Evolutionary conservation across 371 early-diverging fungal genomes (phyloP).

Genomic region (Mucor racemosus): DNA sequence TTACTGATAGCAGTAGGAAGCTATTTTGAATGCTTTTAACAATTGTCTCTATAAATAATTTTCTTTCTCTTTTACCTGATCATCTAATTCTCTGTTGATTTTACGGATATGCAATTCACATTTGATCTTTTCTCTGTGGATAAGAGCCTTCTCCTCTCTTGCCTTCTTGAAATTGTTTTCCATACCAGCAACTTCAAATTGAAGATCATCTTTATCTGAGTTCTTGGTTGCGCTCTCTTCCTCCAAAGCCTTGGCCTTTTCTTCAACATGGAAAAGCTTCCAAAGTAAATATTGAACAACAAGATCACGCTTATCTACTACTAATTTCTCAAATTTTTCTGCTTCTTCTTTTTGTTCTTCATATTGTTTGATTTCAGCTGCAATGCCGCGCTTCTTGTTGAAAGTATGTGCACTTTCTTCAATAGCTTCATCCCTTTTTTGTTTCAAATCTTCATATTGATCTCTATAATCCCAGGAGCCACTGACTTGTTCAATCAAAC

Average conservation of each 20-base stretch:
- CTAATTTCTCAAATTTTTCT: conserved; percentile 77
- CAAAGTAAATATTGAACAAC: conserved; percentile 77
- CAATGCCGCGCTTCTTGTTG: conserved; percentile 86
- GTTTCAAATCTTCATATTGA: conserved; percentile 88
- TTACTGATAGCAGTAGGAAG: conserved; percentile 65
- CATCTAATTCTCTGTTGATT: conserved; percentile 64
- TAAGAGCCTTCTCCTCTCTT: conserved; percentile 73
- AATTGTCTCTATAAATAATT: too few relatives aligned
- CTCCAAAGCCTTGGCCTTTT: conserved; percentile 58
- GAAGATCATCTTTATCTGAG: conserved; percentile 40
- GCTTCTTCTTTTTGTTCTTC: conserved; percentile 92
- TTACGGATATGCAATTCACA: conserved; percentile 75
- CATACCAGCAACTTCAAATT: conserved; percentile 37
- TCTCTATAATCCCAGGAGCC: conserved; percentile 89
- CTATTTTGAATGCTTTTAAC: conserved; percentile 18
- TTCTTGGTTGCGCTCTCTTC: conserved; percentile 39
- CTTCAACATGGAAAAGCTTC: conserved; percentile 88
- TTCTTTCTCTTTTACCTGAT: conserved; percentile 42
- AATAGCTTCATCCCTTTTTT: conserved; percentile 81
- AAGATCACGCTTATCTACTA: conserved; percentile 61
- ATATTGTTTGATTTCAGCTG: conserved; percentile 89
- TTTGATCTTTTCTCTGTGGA: conserved; percentile 75
- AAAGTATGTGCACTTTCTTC: conserved; percentile 89
- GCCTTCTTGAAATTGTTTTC: conserved; percentile 66
- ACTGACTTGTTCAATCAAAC: conserved; percentile 95